Evolutionary conservation across 495 filamentous ascomycete species (phyloP).

Genomic region (Jackrogersella multiformis): DNA sequence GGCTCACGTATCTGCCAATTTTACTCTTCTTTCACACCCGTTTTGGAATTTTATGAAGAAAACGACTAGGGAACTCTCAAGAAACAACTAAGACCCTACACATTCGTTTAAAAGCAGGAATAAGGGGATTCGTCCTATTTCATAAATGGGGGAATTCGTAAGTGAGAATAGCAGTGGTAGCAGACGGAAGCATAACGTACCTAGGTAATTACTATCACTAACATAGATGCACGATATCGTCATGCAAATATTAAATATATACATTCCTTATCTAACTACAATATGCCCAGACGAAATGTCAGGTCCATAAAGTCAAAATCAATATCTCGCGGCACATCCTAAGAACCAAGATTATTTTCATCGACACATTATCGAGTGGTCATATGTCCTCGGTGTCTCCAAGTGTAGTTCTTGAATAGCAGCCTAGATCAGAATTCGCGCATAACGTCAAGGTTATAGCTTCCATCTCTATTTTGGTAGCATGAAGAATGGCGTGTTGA

Average conservation of each 20-base stretch:
- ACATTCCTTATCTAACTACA: not conserved
- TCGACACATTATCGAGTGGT: too few relatives aligned
- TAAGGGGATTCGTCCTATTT: not conserved
- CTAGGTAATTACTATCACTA: too few relatives aligned
- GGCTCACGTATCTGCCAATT: not conserved
- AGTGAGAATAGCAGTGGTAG: not conserved
- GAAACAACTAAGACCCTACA: not conserved
- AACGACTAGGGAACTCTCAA: not conserved
- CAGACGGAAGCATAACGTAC: not conserved
- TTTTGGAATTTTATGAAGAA: not conserved
- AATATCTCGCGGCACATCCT: constrained; percentile 6
- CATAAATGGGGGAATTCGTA: not conserved
- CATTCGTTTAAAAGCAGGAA: not conserved
- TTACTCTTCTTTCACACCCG: not conserved
- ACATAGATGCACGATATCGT: not conserved
- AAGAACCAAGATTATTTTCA: too few relatives aligned
- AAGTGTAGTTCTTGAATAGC: too few relatives aligned
- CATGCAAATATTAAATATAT: constrained; percentile 21
- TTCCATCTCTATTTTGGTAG: too few relatives aligned
- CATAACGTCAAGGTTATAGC: too few relatives aligned
- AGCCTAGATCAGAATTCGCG: too few relatives aligned
- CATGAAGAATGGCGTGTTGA: too few relatives aligned
- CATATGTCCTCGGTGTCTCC: too few relatives aligned
- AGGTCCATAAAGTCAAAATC: too few relatives aligned
- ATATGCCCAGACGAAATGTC: too few relatives aligned